Evolutionary conservation across 768 basidiomycete genomes (phyloP).

Genomic region (Tulasnella sp.): DNA sequence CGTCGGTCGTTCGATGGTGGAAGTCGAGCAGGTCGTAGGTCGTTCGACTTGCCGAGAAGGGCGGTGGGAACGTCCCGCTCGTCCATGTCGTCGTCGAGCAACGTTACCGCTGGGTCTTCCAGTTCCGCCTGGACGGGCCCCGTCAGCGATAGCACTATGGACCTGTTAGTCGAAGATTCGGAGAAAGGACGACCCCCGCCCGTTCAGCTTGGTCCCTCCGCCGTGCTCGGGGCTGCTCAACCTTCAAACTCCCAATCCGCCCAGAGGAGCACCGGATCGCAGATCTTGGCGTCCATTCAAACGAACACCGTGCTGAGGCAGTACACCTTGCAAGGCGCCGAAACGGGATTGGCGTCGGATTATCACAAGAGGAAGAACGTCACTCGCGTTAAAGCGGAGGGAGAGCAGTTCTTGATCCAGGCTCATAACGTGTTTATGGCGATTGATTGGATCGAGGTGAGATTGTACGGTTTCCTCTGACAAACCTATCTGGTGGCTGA

Average conservation of each 20-base stretch:
- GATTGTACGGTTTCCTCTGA: constrained; percentile 17
- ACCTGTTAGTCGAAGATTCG: constrained; percentile 8
- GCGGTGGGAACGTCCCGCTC: neutral
- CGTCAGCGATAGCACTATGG: neutral
- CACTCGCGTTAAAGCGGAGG: constrained; percentile 81
- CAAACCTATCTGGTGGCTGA: neutral
- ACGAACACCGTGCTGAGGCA: constrained; percentile 40
- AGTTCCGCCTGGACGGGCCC: neutral
- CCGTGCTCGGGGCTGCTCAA: constrained; percentile 17
- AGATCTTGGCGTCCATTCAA: constrained; percentile 21
- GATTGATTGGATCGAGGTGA: constrained; percentile 92
- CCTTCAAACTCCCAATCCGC: constrained; percentile 21
- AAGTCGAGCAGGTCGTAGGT: neutral
- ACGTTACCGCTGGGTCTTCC: neutral
- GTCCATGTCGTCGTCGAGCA: constrained; percentile 3
- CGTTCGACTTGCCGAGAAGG: neutral
- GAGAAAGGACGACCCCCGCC: neutral
- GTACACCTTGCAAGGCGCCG: constrained; percentile 81
- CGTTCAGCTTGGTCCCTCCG: neutral
- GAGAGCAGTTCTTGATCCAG: constrained; percentile 94
- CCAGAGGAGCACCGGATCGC: constrained; percentile 14
- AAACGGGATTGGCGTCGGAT: constrained; percentile 91
- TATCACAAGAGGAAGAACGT: constrained; percentile 91
- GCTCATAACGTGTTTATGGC: constrained; percentile 72
- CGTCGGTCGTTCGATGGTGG: neutral